phyloP scores from a whole-genome alignment of 176 grass and related monocot genomes.

The Urochloa ruziziensis region DNA sequence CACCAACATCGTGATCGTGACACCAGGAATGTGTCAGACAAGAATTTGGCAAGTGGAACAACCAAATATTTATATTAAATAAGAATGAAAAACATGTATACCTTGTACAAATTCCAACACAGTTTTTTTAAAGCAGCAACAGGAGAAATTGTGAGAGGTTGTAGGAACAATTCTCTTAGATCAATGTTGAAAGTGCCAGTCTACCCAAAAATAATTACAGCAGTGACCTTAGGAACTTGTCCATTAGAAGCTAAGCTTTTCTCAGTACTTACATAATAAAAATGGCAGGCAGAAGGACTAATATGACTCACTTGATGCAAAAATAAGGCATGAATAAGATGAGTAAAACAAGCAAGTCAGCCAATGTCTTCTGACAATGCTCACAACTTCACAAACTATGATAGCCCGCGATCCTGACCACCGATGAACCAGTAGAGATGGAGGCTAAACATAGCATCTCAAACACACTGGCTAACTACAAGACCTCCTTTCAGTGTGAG shows the following conservation, averaged over 20 bases:
- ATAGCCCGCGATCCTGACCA: background rate
- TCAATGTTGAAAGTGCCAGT: background rate
- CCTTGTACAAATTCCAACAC: background rate
- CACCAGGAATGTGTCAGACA: background rate
- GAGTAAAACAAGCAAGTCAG: background rate
- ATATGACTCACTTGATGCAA: background rate
- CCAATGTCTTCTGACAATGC: background rate
- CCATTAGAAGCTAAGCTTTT: background rate
- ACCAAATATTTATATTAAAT: background rate
- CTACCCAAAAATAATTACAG: background rate
- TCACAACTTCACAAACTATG: background rate
- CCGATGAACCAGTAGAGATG: background rate
- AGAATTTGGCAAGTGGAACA: conserved; percentile 12
- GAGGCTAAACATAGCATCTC: background rate
- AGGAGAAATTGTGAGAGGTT: background rate
- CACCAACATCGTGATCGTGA: background rate
- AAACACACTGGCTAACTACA: background rate
- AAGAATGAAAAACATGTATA: background rate
- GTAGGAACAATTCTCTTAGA: background rate
- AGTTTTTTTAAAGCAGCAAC: background rate
- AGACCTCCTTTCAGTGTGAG: background rate
- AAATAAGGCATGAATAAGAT: background rate
- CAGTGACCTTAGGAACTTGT: background rate
- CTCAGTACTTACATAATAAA: background rate
- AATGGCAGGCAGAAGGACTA: background rate